Evolutionary conservation across 495 filamentous ascomycete genomes (phyloP).

Genomic region (Tuber melanosporum): DNA sequence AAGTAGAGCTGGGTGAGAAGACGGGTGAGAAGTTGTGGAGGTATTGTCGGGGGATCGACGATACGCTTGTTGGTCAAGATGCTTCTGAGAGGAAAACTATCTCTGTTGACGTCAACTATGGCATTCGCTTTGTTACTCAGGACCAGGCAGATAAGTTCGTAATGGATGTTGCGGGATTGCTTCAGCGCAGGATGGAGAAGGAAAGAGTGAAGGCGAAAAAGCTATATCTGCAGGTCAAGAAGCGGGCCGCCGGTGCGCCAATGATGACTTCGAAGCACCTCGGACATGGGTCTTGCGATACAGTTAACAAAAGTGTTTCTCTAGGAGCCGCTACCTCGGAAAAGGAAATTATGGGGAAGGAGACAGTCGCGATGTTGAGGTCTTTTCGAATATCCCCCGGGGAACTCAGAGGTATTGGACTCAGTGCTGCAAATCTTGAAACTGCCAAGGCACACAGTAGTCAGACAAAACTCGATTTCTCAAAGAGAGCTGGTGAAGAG

Average conservation of each 20-base stretch:
- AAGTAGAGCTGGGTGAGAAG: conserved; percentile 72
- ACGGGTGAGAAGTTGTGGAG: conserved; percentile 89
- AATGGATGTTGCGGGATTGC: conserved; percentile 69
- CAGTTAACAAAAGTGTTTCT: conserved; percentile 73
- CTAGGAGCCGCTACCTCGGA: conserved; percentile 78
- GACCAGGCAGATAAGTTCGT: conserved; percentile 88
- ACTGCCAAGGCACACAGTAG: conserved; percentile 54
- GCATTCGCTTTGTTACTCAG: conserved; percentile 85
- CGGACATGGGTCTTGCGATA: conserved; percentile 91
- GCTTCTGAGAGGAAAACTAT: conserved; percentile 70
- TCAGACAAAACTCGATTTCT: conserved; percentile 35
- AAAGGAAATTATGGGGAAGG: conserved; percentile 61
- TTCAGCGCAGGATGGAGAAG: conserved; percentile 70
- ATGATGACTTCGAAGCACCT: conserved; percentile 90
- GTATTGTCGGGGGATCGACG: conserved; percentile 83
- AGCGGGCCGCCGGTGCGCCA: conserved; percentile 75
- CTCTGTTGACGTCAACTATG: conserved; percentile 96
- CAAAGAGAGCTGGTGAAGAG: conserved; percentile 3
- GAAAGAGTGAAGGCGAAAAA: conserved; percentile 80
- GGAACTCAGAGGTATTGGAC: conserved; percentile 79
- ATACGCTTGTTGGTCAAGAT: conserved; percentile 65
- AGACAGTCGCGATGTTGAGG: conserved; percentile 73
- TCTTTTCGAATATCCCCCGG: conserved; percentile 80
- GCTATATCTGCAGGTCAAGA: conserved; percentile 88
- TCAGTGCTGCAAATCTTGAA: conserved; percentile 89